These are phyloP conservation scores for Dipodascopsis uninucleata DNA, from an alignment of 805 yeast genomes.

Conservation along the genomic window DNA sequence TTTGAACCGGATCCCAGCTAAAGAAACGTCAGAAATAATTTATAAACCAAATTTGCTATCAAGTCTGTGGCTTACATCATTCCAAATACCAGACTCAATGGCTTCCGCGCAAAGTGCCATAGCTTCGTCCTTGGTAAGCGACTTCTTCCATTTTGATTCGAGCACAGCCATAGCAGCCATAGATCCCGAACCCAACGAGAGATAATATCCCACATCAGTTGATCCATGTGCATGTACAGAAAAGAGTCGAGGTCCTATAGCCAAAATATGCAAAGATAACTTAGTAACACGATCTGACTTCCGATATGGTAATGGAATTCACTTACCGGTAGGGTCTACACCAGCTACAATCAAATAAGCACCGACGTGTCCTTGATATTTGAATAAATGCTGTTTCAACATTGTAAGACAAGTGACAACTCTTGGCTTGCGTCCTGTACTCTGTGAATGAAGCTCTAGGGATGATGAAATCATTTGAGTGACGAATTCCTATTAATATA, in stretches of 20 bases:
- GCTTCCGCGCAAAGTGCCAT: constrained; percentile 86
- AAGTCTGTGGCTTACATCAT: constrained; percentile 48
- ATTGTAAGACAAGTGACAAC: constrained; percentile 90
- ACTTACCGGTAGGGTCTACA: constrained; percentile 86
- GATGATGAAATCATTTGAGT: constrained; percentile 90
- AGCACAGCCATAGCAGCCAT: constrained; percentile 98
- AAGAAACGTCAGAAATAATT: neutral
- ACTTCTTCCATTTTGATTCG: constrained; percentile 81
- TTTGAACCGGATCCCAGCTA: constrained; percentile 93
- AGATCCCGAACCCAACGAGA: constrained; percentile 93
- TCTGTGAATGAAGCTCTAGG: constrained; percentile 82
- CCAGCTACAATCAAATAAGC: constrained; percentile 99
- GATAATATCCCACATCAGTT: constrained; percentile 91
- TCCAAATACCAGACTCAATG: constrained; percentile 97
- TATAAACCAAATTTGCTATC: neutral
- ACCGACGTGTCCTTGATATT: constrained; percentile 95
- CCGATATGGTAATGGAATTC: no score
- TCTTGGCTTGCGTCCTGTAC: constrained; percentile 81
- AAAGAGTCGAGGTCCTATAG: constrained; percentile 64
- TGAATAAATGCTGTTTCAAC: constrained; percentile 92
- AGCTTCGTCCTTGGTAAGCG: constrained; percentile 83
- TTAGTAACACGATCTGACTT: neutral
- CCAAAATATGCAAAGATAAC: neutral
- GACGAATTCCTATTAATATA: constrained; percentile 64
- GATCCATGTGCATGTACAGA: constrained; percentile 98